Percentiles rank a stretch among this genome's conserved stretches.
Evolutionary conservation across 768 basidiomycete species (phyloP).

Genomic region (Tephrocybe sp.): DNA sequence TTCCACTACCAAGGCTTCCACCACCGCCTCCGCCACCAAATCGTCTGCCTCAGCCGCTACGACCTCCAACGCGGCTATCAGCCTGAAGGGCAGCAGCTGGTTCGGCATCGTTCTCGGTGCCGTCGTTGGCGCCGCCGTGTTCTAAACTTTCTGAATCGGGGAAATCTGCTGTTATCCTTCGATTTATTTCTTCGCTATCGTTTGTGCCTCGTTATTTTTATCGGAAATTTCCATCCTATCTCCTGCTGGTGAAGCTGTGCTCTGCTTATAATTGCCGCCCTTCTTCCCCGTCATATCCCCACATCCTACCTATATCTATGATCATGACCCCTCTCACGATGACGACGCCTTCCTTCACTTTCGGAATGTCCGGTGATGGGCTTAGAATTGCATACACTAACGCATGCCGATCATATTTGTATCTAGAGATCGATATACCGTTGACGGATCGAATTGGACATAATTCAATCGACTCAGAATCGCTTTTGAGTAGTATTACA

Average conservation of each 20-base stretch:
- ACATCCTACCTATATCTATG: slow-evolving; percentile 5
- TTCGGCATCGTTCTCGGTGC: slow-evolving; percentile 33
- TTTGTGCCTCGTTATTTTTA: too few species aligned
- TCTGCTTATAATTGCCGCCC: too few species aligned
- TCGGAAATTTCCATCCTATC: too few species aligned
- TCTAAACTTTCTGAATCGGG: slow-evolving; percentile 32
- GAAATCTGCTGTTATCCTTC: slow-evolving; percentile 6
- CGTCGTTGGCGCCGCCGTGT: slow-evolving; percentile 34
- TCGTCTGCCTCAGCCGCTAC: slow-evolving; percentile 14
- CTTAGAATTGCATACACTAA: too few species aligned
- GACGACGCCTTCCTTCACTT: slow-evolving; percentile 11
- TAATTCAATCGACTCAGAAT: too few species aligned
- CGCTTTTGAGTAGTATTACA: too few species aligned
- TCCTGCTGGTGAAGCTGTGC: too few species aligned
- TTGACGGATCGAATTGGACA: too few species aligned
- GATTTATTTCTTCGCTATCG: slow-evolving; percentile 6
- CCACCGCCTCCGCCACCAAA: slow-evolving; percentile 17
- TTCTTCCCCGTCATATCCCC: too few species aligned
- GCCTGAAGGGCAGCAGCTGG: slow-evolving; percentile 31
- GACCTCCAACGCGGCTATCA: slow-evolving; percentile 24
- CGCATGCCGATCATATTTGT: too few species aligned
- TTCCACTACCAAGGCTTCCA: slow-evolving; percentile 17
- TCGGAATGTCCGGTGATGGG: slow-evolving; percentile 9
- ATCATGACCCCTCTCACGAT: slow-evolving; percentile 10
- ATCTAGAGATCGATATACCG: not conserved